Evolutionary conservation across 2,329 filamentous ascomycete genomes (phyloP), one percentile per base, ranked within the genome.

Genomic region (Celoporthe dispersa): DNA sequence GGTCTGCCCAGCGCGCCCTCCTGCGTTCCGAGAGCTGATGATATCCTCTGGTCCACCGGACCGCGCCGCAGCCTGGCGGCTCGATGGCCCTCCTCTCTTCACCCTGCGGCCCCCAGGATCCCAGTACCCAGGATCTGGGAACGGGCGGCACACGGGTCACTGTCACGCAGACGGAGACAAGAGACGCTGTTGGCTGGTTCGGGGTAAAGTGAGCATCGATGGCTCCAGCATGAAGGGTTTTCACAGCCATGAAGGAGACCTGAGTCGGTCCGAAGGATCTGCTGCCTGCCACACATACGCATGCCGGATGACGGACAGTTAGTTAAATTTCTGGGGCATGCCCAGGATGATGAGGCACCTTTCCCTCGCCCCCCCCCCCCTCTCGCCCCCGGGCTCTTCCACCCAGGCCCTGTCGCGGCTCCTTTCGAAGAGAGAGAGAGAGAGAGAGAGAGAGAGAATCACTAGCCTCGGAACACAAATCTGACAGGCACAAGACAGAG

Each of bases 251-350:
- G 28, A 19, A 28, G 7, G 28, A 19, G 6, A 22, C 44, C 25
- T 31, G 53, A 31, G 25, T 57, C 53, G 53, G 53, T 31, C 53
- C 53, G 53, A 63, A 44, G n/a, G n/a, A 63, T 31, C 31, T 44
- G 60, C 35, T 41, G 60, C 37, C 60, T 63, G 60, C 44, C 11
- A 22, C 44, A 48, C 19, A 37, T n/a, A 39, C 60, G 28, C 44
- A 28, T 44, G 60, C 60, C n/a, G 37, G 60, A 16, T 22, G 60
- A 25, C 37, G 39, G 59, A 22, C 59, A 62, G 35, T 12, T 22
- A 16, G 4, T 39, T 41, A 2, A 14, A 16, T 57, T 28, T 11
- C 3, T 19, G 9, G 37, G 7, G 37, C 7, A 3, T 25, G 9
- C 25, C 55, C 25, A 59, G 59, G 59, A 61, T 33, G 33, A 61